Conservation (phyloP, 2,329 filamentous ascomycete genomes). For the Sclerotinia sclerotiorum region DNA sequence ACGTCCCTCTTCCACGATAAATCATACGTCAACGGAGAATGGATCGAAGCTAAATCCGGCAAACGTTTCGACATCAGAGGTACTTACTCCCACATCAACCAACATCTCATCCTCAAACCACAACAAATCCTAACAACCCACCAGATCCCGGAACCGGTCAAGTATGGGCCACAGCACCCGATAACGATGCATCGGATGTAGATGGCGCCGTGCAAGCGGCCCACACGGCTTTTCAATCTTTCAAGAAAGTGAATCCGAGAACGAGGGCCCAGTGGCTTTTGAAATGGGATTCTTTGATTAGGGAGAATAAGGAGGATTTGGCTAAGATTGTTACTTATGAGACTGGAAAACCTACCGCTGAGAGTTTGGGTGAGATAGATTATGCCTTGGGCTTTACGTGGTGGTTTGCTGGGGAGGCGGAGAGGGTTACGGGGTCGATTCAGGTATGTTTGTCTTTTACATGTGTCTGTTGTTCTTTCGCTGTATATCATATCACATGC, state of each 20-base stretch:
- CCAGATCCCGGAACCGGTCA: slow-evolving; percentile 49
- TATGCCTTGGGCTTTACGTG: slow-evolving; percentile 53
- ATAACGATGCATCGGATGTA: slow-evolving; percentile 56
- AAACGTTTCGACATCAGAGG: slow-evolving; percentile 58
- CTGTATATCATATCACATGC: too few relatives aligned
- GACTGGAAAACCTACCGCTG: slow-evolving; percentile 53
- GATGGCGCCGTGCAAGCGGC: slow-evolving; percentile 59
- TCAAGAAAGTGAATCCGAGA: slow-evolving; percentile 59
- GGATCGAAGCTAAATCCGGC: slow-evolving; percentile 55
- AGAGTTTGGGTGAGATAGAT: slow-evolving; percentile 53
- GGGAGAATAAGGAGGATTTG: slow-evolving; percentile 60
- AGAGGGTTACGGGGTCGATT: slow-evolving; percentile 62
- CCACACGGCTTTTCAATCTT: slow-evolving; percentile 60
- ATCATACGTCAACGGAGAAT: slow-evolving; percentile 55
- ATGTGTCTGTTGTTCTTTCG: neutral
- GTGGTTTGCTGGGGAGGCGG: slow-evolving; percentile 60
- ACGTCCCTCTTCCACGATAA: slow-evolving; percentile 54
- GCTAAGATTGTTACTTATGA: slow-evolving; percentile 62
- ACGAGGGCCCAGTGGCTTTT: slow-evolving; percentile 61
- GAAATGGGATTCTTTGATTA: slow-evolving; percentile 65
- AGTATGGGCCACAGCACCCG: slow-evolving; percentile 45
- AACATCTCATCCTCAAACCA: neutral
- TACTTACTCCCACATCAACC: slow-evolving; percentile 31
- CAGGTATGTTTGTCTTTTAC: slow-evolving; percentile 30
- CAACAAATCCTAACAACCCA: slow-evolving; percentile 1